Percentiles rank a stretch among this genome's conserved stretches.
phyloP scores from a whole-genome alignment of 805 yeast species.

The Barnettozyma populi region DNA sequence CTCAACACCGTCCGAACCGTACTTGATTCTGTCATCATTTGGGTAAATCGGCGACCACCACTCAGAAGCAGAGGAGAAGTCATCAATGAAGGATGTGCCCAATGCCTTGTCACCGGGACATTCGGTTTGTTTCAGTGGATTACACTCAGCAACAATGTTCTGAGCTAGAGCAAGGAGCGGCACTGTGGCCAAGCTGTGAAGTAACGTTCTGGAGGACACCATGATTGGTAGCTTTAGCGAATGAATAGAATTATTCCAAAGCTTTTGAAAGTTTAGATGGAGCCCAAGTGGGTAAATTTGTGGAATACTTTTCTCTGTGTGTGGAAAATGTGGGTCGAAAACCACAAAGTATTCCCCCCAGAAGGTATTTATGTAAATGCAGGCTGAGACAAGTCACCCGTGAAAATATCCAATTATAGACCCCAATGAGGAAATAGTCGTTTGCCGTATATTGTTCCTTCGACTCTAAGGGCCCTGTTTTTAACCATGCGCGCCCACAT shows the following conservation, averaged over 20 bases:
- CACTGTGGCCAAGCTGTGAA: not conserved
- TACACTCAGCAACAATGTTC: slow-evolving; percentile 30
- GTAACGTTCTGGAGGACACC: not conserved
- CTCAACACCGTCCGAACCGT: slow-evolving; percentile 51
- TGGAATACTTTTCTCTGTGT: not conserved
- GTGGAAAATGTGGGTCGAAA: not conserved
- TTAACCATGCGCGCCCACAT: not conserved
- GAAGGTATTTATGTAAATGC: not conserved
- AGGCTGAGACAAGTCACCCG: not conserved
- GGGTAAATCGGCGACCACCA: slow-evolving; percentile 35
- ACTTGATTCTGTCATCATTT: slow-evolving; percentile 37
- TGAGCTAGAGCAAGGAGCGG: slow-evolving; percentile 7
- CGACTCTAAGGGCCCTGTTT: not conserved
- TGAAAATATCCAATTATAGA: not conserved
- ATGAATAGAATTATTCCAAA: not conserved
- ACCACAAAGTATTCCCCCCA: not conserved
- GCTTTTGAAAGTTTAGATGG: not conserved
- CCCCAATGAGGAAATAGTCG: not conserved
- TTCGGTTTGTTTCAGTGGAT: slow-evolving; percentile 35
- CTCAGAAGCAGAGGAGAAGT: slow-evolving; percentile 43
- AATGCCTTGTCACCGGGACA: slow-evolving; percentile 57
- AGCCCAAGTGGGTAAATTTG: too few species aligned
- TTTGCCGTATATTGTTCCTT: not conserved
- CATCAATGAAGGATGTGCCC: slow-evolving; percentile 46
- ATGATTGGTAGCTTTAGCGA: not conserved